phyloP scores from a whole-genome alignment of 2,329 filamentous ascomycete genomes.

The Fusarium illudens region DNA sequence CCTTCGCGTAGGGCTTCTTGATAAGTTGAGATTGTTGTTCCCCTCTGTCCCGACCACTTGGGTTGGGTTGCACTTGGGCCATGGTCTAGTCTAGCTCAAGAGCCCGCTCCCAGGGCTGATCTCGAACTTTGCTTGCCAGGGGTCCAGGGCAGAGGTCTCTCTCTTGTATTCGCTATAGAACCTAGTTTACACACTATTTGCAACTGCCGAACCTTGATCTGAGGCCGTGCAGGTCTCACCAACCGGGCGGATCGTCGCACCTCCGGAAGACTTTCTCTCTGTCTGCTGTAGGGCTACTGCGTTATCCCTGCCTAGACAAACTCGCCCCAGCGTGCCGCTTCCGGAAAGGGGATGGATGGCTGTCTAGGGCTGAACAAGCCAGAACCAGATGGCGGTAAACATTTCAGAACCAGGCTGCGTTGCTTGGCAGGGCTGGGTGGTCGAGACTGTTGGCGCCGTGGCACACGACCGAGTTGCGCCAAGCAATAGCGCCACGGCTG shows the following conservation, averaged over 20 bases:
- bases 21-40: conserved; percentile 13
- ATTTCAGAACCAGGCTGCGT: not conserved
- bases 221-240: conserved; percentile 18
- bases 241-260: not conserved
- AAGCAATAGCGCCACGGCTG: conserved; percentile 28
- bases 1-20: not conserved
- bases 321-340: conserved; percentile 23
- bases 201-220: conserved; percentile 7
- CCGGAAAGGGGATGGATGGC: conserved; percentile 1
- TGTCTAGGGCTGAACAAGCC: not conserved
- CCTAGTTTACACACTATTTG: conserved; percentile 2
- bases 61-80: conserved; percentile 23
- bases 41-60: conserved; percentile 7
- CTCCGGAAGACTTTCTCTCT: not conserved
- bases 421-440: conserved; percentile 20
- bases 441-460: conserved; percentile 7
- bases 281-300: not conserved
- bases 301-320: conserved; percentile 1
- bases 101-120: conserved; percentile 35
- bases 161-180: not conserved
- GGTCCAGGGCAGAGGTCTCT: conserved; percentile 1
- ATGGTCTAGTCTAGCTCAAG: conserved; percentile 7
- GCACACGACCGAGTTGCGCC: conserved; percentile 1
- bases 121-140: conserved; percentile 17
- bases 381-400: conserved; percentile 12